These are phyloP conservation scores for Coemansia aciculifera DNA, from an alignment of 192 early-diverging fungal species.

Conservation along the genomic window DNA sequence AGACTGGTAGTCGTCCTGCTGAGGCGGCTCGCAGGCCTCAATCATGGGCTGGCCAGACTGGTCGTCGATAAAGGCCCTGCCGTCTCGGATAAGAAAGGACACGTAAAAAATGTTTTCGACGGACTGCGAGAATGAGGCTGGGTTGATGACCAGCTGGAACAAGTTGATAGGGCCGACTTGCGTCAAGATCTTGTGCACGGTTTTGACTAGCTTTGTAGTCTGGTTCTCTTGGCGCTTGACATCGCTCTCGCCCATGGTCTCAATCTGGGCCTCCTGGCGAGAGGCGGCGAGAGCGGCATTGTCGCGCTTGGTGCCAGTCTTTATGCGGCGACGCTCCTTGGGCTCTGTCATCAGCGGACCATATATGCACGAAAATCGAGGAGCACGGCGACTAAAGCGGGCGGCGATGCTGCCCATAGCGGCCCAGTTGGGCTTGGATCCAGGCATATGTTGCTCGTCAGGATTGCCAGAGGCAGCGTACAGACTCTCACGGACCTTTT, in stretches of 20 bases:
- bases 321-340: slow-evolving; percentile 24
- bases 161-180: slow-evolving; percentile 64
- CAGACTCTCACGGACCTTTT: slow-evolving; percentile 59
- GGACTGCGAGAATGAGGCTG: slow-evolving; percentile 85
- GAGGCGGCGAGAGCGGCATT: neutral
- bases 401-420: slow-evolving; percentile 58
- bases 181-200: slow-evolving; percentile 63
- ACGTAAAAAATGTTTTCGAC: slow-evolving; percentile 97
- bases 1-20: slow-evolving; percentile 64
- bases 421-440: slow-evolving; percentile 59
- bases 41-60: slow-evolving; percentile 67
- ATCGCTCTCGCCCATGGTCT: slow-evolving; percentile 66
- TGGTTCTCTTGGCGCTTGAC: slow-evolving; percentile 82
- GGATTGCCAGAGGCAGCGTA: slow-evolving; percentile 29
- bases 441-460: slow-evolving; percentile 49
- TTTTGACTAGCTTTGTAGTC: slow-evolving; percentile 78
- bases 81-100: slow-evolving; percentile 93
- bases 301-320: neutral
- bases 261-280: slow-evolving; percentile 40
- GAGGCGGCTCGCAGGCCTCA: slow-evolving; percentile 65
- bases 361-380: slow-evolving; percentile 78
- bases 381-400: slow-evolving; percentile 58
- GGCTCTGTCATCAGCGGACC: slow-evolving; percentile 42
- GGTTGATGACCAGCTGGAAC: slow-evolving; percentile 89
- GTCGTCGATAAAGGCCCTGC: slow-evolving; percentile 73